Base-by-base conservation (phyloP, 164 flowering plant genomes). In the Nymphaea colorata region DNA sequence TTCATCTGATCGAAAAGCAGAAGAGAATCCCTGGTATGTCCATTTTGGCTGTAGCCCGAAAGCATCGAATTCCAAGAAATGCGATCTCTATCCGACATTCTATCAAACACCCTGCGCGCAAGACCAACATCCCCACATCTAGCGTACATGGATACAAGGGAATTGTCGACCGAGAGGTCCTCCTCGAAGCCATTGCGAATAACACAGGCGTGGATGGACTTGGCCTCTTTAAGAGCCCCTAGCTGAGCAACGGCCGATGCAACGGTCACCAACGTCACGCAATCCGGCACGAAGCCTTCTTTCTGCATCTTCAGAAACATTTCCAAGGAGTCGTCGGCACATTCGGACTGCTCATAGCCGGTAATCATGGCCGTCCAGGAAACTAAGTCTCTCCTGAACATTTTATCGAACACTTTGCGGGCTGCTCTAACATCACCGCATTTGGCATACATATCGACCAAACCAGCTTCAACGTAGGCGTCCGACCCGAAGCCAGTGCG, bases 31-130 rank as follows among this genome's bases (percentile, higher is more conserved):
- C 72, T 53, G 3, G 82, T 82, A 65, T 36, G 66, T 41, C 82
- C 86, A 76, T 82, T 82, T 67, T 82, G 82, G 18, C 61, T 64
- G 66, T 76, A 83, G 41, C 80, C 76, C 0, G 85, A 73, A 69
- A 82, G 79, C 82, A 82, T 70, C 0, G 83, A 70, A 68, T 83
- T 83, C 86, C 86, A 83, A 2, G 84, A 71, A 64, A 83, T 77
- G 44, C 67, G 76, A 76, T 82, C 77, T 70, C 72, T 79, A 42
- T 69, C 66, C 17, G 59, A 61, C 76, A 81, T 79, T 59, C 16
- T 42, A 53, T 81, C 74, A 64, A 79, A 83, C 59, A 79, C 75
- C 51, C 62, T 4, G 14, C 75, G 73, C 0, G 82, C 82, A 18
- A 63, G 64, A 43, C 74, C 75, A 41, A 79, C 74, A 44, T 71